Evolutionary conservation across 208 protist genomes (phyloP).

Genomic region (Strigomonas culicis): DNA sequence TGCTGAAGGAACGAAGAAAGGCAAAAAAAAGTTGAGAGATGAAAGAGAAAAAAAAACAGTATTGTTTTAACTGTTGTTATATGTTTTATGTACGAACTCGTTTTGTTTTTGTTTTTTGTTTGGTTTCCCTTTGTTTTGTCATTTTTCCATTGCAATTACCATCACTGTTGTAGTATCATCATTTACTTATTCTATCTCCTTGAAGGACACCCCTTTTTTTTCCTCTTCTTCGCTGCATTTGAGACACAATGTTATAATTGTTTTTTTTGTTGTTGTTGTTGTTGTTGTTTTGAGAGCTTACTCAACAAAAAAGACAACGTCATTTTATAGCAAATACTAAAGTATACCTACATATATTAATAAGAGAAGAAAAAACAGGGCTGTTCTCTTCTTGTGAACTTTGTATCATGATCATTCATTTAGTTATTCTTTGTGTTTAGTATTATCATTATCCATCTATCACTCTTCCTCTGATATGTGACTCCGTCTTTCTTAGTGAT

Average conservation of each 20-base stretch:
- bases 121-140: not conserved
- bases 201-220: too few relatives aligned
- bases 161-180: not conserved
- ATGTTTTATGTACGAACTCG: not conserved
- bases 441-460: not conserved
- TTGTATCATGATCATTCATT: not conserved
- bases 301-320: not conserved
- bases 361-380: too few relatives aligned
- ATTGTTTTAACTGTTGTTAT: too few relatives aligned
- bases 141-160: not conserved
- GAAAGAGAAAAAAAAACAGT: slow-evolving; percentile 1
- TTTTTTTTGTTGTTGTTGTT: too few relatives aligned
- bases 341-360: too few relatives aligned
- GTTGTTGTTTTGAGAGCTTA: not conserved
- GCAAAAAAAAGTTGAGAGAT: not conserved
- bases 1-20: not conserved
- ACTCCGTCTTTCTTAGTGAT: not conserved
- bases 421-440: not conserved
- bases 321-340: not conserved
- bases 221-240: too few relatives aligned
- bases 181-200: not conserved
- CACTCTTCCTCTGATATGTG: not conserved
- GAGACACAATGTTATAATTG: too few relatives aligned
- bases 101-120: not conserved
- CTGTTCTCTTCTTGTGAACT: not conserved